These are phyloP conservation scores for Pestalotiopsis sp. DNA, from an alignment of 2,329 filamentous ascomycete genomes.

Conservation along the genomic window DNA sequence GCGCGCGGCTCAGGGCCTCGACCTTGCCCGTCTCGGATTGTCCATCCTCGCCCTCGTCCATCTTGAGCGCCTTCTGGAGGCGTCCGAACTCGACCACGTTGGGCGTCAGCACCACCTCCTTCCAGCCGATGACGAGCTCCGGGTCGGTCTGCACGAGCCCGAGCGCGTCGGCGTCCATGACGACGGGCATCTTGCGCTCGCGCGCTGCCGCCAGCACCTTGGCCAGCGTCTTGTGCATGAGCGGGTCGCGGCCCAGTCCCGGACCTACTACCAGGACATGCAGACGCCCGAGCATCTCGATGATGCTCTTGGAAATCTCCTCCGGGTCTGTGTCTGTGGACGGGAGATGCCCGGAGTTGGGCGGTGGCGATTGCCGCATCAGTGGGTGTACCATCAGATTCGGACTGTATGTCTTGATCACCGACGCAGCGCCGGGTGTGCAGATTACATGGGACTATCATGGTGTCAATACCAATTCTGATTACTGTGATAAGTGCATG, in stretches of 20 bases:
- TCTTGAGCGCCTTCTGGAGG: slow-evolving; percentile 74
- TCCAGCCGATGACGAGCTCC: slow-evolving; percentile 78
- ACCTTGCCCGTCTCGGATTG: slow-evolving; percentile 52
- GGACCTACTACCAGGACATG: slow-evolving; percentile 94
- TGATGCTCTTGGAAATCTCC: slow-evolving; percentile 67
- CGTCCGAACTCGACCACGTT: slow-evolving; percentile 93
- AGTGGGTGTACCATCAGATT: slow-evolving; percentile 98
- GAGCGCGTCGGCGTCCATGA: slow-evolving; percentile 90
- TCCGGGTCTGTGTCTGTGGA: slow-evolving; percentile 59
- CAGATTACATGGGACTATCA: slow-evolving; percentile 88
- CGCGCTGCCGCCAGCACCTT: slow-evolving; percentile 79
- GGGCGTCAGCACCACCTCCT: slow-evolving; percentile 84
- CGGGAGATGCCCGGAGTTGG: slow-evolving; percentile 42
- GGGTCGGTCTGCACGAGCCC: slow-evolving; percentile 76
- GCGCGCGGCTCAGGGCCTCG: slow-evolving; percentile 69
- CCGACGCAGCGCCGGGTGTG: slow-evolving; percentile 80
- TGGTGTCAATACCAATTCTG: background rate
- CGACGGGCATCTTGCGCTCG: slow-evolving; percentile 72
- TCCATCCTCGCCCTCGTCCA: slow-evolving; percentile 37
- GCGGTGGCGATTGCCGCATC: slow-evolving; percentile 72
- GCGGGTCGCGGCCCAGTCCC: slow-evolving; percentile 82
- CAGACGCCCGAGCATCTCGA: slow-evolving; percentile 80
- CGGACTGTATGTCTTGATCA: slow-evolving; percentile 97
- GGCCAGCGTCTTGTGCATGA: slow-evolving; percentile 87
- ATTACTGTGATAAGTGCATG: background rate